These are phyloP conservation scores for Aspergillus bertholletiae DNA, from an alignment of 495 filamentous ascomycete species.

Conservation along the genomic window DNA sequence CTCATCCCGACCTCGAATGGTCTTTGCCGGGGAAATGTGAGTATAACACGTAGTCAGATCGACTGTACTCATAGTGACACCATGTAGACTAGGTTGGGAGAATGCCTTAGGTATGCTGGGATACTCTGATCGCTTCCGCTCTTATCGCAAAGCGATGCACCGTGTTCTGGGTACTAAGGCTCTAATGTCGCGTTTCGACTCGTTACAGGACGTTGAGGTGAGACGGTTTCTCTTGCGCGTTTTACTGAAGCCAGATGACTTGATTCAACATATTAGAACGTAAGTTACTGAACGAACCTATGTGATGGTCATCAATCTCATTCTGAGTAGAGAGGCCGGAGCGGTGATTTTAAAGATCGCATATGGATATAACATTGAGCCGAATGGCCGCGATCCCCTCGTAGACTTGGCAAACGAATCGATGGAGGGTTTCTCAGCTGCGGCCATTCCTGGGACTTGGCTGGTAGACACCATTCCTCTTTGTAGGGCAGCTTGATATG, in stretches of 20 bases:
- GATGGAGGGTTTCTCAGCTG: slow-evolving; percentile 34
- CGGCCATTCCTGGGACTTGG: slow-evolving; percentile 35
- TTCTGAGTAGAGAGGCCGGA: slow-evolving; percentile 25
- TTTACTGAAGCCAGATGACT: slow-evolving; percentile 28
- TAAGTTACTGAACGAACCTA: slow-evolving; percentile 6
- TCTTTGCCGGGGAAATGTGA: slow-evolving; percentile 41
- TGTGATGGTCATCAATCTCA: neutral
- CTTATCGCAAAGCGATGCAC: slow-evolving; percentile 38
- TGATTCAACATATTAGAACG: slow-evolving; percentile 36
- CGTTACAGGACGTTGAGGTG: slow-evolving; percentile 32
- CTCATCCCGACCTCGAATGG: slow-evolving; percentile 36
- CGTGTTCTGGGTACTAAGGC: slow-evolving; percentile 29
- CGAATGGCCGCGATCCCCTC: slow-evolving; percentile 34
- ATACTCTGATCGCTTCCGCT: slow-evolving; percentile 35
- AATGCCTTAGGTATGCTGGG: slow-evolving; percentile 28
- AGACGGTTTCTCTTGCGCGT: slow-evolving; percentile 37
- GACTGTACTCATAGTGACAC: neutral
- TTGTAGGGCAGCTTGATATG: neutral
- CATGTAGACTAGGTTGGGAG: slow-evolving; percentile 33
- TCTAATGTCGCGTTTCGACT: slow-evolving; percentile 24
- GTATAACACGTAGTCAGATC: neutral
- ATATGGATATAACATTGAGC: slow-evolving; percentile 45
- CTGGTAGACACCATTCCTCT: slow-evolving; percentile 37
- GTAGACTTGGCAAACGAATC: slow-evolving; percentile 32
- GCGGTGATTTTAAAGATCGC: slow-evolving; percentile 41